Percentiles rank a stretch among this genome's conserved stretches.
These are phyloP conservation scores for Cordyceps sp. DNA, from an alignment of 2,329 filamentous ascomycete species.

Conservation along the genomic window DNA sequence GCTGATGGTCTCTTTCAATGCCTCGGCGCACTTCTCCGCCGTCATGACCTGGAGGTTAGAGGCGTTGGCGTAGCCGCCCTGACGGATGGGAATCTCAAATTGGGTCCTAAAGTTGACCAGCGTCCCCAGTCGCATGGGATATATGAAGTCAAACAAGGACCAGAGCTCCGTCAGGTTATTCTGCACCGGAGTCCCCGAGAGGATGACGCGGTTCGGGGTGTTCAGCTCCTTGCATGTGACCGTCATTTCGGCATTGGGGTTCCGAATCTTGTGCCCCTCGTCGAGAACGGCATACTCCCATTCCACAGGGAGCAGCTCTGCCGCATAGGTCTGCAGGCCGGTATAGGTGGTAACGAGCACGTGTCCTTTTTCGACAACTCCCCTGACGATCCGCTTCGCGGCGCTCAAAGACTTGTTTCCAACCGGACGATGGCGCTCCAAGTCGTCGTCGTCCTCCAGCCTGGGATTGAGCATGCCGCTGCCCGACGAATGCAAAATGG, in stretches of 20 bases:
- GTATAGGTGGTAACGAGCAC: conserved; percentile 93
- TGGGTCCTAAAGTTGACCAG: conserved; percentile 79
- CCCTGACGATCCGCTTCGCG: conserved; percentile 65
- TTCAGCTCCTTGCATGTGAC: conserved; percentile 88
- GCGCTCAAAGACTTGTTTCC: conserved; percentile 29
- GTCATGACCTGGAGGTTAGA: conserved; percentile 90
- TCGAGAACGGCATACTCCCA: conserved; percentile 94
- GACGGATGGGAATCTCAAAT: conserved; percentile 85
- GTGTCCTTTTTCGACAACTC: conserved; percentile 71
- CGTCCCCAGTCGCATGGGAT: conserved; percentile 86
- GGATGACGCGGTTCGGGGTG: conserved; percentile 77
- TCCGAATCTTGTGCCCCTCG: conserved; percentile 95
- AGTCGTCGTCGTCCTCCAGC: conserved; percentile 34
- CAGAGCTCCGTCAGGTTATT: conserved; percentile 92
- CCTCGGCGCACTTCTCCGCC: conserved; percentile 84
- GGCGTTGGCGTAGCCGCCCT: conserved; percentile 89
- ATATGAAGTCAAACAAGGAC: conserved; percentile 96
- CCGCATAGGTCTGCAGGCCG: conserved; percentile 81
- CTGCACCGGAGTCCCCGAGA: conserved; percentile 95
- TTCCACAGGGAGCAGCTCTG: conserved; percentile 63
- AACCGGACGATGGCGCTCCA: conserved; percentile 22
- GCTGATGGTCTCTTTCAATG: conserved; percentile 82
- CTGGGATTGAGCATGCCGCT: conserved; percentile 90
- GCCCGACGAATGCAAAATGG: conserved; percentile 85
- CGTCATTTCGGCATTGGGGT: conserved; percentile 87